Conservation (phyloP, 1,284 basidiomycete genomes). For the Trametes pubescens region DNA sequence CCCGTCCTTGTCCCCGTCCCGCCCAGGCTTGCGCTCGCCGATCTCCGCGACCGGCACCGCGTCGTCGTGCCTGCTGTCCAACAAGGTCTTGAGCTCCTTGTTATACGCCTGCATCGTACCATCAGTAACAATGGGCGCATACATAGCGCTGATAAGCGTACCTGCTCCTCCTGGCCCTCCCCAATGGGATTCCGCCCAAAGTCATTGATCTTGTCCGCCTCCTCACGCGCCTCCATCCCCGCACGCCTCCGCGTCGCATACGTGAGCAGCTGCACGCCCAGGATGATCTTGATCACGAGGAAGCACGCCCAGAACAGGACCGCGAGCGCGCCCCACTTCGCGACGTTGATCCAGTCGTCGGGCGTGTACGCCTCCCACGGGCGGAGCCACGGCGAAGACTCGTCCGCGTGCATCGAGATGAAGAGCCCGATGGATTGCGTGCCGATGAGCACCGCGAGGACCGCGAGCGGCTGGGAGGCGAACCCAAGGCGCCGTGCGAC, state of each 20-base stretch:
- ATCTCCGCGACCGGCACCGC: slow-evolving; percentile 73
- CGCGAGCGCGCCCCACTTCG: slow-evolving; percentile 73
- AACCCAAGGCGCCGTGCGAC: slow-evolving; percentile 95
- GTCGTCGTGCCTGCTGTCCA: slow-evolving; percentile 77
- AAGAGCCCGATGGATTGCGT: slow-evolving; percentile 81
- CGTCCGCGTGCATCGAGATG: slow-evolving; percentile 55
- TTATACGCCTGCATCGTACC: slow-evolving; percentile 70
- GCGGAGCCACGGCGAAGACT: slow-evolving; percentile 51
- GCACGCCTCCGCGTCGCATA: slow-evolving; percentile 81
- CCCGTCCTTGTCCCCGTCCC: slow-evolving; percentile 38
- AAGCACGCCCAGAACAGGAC: slow-evolving; percentile 84
- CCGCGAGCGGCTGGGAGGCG: slow-evolving; percentile 91
- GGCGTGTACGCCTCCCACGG: slow-evolving; percentile 47
- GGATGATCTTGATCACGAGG: slow-evolving; percentile 86
- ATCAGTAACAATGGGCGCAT: background rate
- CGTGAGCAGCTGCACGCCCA: slow-evolving; percentile 87
- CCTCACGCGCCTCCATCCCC: slow-evolving; percentile 80
- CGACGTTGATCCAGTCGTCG: slow-evolving; percentile 59
- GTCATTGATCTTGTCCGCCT: slow-evolving; percentile 80
- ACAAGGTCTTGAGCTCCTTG: slow-evolving; percentile 74
- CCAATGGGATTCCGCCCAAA: slow-evolving; percentile 89
- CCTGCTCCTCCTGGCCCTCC: slow-evolving; percentile 86
- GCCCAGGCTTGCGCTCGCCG: slow-evolving; percentile 59
- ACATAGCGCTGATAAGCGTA: slow-evolving; percentile 44
- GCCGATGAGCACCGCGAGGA: slow-evolving; percentile 89